phyloP scores from a whole-genome alignment of 2,329 filamentous ascomycete genomes.

The Diaporthe destruens region DNA sequence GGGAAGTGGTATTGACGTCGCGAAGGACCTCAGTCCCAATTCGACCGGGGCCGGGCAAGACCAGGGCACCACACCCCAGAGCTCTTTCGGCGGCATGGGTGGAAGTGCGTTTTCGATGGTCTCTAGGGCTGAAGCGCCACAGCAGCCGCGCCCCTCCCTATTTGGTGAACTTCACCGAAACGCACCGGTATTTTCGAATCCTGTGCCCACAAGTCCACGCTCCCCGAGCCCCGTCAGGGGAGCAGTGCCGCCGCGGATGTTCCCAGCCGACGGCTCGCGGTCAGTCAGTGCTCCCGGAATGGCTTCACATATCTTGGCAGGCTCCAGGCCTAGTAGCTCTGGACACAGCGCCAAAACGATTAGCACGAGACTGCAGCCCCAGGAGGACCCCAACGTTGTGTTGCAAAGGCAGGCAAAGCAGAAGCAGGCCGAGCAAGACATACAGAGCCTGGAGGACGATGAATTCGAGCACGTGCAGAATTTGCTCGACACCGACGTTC shows the following conservation, averaged over 20 bases:
- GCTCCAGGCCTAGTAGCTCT: conserved; percentile 48
- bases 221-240: conserved; percentile 79
- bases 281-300: conserved; percentile 73
- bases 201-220: conserved; percentile 70
- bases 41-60: conserved; percentile 59
- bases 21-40: conserved; percentile 71
- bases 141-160: conserved; percentile 54
- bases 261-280: conserved; percentile 63
- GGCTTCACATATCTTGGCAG: conserved; percentile 65
- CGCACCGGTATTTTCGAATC: conserved; percentile 67
- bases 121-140: conserved; percentile 60
- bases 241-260: conserved; percentile 64
- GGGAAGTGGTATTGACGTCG: conserved; percentile 74
- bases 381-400: conserved; percentile 61
- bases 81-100: conserved; percentile 67
- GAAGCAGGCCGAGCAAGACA: conserved; percentile 68
- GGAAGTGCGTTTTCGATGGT: conserved; percentile 62
- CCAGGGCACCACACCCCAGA: conserved; percentile 67
- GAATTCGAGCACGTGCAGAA: conserved; percentile 80
- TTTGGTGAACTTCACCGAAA: conserved; percentile 68
- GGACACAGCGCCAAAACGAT: conserved; percentile 55
- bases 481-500: conserved; percentile 70
- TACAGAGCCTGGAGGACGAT: conserved; percentile 71
- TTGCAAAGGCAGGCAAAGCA: conserved; percentile 66
- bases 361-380: conserved; percentile 53